These are phyloP conservation scores for Claviceps pusilla DNA, from an alignment of 2,329 filamentous ascomycete genomes.

Conservation along the genomic window DNA sequence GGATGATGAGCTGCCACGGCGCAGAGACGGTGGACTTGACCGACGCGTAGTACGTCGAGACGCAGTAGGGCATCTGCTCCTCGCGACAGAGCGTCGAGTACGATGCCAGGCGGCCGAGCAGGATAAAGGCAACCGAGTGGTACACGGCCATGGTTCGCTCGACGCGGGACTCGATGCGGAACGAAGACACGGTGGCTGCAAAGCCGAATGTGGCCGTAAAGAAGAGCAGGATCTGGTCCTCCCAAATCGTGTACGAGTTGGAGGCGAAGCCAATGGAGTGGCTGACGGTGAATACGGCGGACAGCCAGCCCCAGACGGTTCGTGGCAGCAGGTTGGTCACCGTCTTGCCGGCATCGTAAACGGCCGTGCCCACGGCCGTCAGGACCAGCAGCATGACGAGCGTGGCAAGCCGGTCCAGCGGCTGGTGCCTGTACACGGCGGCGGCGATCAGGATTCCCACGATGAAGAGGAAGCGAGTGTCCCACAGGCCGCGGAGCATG, in stretches of 20 bases:
- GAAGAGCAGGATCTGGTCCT: slow-evolving; percentile 86
- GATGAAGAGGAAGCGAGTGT: slow-evolving; percentile 19
- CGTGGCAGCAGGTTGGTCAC: slow-evolving; percentile 46
- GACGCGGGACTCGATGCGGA: slow-evolving; percentile 50
- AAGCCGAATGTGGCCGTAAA: slow-evolving; percentile 80
- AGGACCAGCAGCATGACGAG: slow-evolving; percentile 21
- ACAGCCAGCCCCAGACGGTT: slow-evolving; percentile 81
- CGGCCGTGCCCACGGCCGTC: slow-evolving; percentile 28
- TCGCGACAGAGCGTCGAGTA: slow-evolving; percentile 88
- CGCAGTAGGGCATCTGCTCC: slow-evolving; percentile 95
- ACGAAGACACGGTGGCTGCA: slow-evolving; percentile 56
- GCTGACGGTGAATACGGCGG: slow-evolving; percentile 63
- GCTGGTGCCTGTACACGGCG: slow-evolving; percentile 18
- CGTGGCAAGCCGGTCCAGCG: slow-evolving; percentile 23
- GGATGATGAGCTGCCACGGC: slow-evolving; percentile 72
- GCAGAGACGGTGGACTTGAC: slow-evolving; percentile 84
- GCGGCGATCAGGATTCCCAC: slow-evolving; percentile 15
- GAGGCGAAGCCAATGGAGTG: slow-evolving; percentile 91
- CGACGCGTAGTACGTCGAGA: slow-evolving; percentile 89
- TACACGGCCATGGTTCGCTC: slow-evolving; percentile 67
- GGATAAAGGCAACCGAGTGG: slow-evolving; percentile 70
- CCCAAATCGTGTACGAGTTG: slow-evolving; percentile 98
- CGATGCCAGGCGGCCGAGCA: slow-evolving; percentile 66
- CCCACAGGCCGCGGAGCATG: slow-evolving; percentile 22
- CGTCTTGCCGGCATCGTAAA: slow-evolving; percentile 28